Base-by-base conservation (phyloP, 2,329 filamentous ascomycete species). In the Plectosphaerella sp. region DNA sequence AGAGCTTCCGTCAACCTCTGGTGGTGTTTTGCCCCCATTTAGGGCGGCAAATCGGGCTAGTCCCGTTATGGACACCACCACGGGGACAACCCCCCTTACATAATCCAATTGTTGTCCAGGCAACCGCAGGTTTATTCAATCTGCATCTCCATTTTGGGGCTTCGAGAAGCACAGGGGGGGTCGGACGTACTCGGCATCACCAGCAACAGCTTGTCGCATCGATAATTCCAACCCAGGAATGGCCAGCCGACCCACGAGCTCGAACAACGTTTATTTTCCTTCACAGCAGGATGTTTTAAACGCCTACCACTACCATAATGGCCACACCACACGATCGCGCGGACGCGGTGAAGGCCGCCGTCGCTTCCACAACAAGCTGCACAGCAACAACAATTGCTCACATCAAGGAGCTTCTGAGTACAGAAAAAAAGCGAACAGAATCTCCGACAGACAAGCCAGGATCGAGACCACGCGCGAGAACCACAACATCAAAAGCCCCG, bases 351-450 rank as follows among this genome's bases (percentile, higher is more conserved):
- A 83, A 82, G 62, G 69, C 71, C 54, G 79, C 79, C 42, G 68
- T 83, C 57, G 69, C 76, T 55, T 79, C 76, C 50, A 72, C 73
- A 12, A 67, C 76, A 46, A 82, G 74, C 59, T 84, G 80, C 66
- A 80, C 79, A 43, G 67, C 75, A 20, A 64, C 74, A 3, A 76
- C 72, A 28, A 74, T 76, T 35, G 74, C 76, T 22, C 64, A 67
- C 2, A 63, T 79, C 53, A 78, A 76, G 60, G 74, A 78, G 50
- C 65, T 79, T 20, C 67, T 79, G 6, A 64, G 68, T 15, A 58
- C 62, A 33, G 71, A 72, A 11, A 15, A 60, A 50, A 67, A 69
- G 45, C 18, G 24, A 6, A 11, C 47, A 16, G 43, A 48, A 49
- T 36, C 52, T 14, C 51, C 54, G n/a, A 52, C 59, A 15, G 52